phyloP scores from a whole-genome alignment of 768 basidiomycete genomes.

The Suillus subaureus region DNA sequence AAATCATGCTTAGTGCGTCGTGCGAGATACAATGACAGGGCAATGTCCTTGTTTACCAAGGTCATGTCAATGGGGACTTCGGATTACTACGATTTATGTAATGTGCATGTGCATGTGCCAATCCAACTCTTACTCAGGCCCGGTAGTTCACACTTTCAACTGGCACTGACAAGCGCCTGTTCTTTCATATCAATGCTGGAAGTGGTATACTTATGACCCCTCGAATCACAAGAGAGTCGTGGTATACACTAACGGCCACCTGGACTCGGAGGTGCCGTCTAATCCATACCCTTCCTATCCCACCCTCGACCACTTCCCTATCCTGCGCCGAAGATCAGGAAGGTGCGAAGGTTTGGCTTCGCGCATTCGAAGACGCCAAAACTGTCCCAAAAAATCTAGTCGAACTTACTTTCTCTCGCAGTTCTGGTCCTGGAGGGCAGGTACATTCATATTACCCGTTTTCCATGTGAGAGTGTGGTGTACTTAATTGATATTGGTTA shows the following conservation, averaged over 20 bases:
- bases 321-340: constrained; percentile 43
- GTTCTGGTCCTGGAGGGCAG: constrained; percentile 87
- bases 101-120: not conserved
- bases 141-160: not conserved
- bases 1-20: not conserved
- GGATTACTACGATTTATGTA: not conserved
- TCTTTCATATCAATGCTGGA: not conserved
- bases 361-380: constrained; percentile 42
- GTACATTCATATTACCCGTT: constrained; percentile 36
- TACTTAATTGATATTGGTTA: not conserved
- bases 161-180: not conserved
- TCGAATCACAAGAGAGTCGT: not conserved
- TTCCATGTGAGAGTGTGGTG: not conserved
- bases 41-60: not conserved
- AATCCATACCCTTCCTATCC: constrained; percentile 37
- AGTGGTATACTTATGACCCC: not conserved
- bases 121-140: not conserved
- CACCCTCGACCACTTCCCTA: constrained; percentile 43
- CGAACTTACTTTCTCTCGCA: constrained; percentile 70
- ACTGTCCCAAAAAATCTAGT: constrained; percentile 56
- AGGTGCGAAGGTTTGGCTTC: constrained; percentile 58
- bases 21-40: not conserved
- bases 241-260: not conserved
- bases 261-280: constrained; percentile 11
- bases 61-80: no score